A percentile compares a stretch with the other conserved stretches of the same genome.
Conservation (phyloP, 139 green algal species). For the Pseudopediastrum boryanum region DNA sequence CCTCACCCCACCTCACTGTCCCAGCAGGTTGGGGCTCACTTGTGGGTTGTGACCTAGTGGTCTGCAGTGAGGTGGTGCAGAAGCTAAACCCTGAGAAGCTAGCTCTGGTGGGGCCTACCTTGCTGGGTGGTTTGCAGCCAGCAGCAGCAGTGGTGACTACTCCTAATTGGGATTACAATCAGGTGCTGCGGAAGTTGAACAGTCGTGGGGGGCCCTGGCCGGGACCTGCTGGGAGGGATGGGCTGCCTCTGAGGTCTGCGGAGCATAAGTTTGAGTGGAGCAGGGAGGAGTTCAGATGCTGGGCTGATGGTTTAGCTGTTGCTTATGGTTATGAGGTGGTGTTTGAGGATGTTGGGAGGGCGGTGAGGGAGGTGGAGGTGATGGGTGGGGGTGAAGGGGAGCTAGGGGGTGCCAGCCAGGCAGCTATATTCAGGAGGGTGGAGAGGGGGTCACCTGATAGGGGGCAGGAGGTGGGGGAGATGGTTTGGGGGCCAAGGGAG, state of each 20-base stretch:
- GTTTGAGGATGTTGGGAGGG: neutral
- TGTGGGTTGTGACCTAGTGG: neutral
- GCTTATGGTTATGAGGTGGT: neutral
- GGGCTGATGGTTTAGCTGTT: neutral
- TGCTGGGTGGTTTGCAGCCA: neutral
- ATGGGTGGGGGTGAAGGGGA: no score
- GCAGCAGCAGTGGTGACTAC: neutral
- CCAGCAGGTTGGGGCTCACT: no score
- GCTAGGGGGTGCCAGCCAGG: no score
- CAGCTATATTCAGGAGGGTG: no score
- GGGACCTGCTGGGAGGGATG: neutral
- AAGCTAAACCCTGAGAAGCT: neutral
- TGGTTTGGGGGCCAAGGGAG: no score
- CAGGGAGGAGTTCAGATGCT: neutral
- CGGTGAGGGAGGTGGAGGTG: neutral
- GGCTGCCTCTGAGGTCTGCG: neutral
- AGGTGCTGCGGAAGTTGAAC: neutral
- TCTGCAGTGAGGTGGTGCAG: neutral
- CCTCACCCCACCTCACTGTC: no score
- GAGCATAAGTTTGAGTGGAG: neutral
- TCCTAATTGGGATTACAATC: neutral
- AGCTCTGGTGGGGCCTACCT: neutral
- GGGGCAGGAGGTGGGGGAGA: no score
- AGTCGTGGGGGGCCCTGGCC: neutral
- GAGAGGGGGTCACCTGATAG: no score